Percentiles rank a stretch among this genome's conserved stretches.
phyloP scores from a whole-genome alignment of 2,329 filamentous ascomycete species.

The Colletotrichum aenigma region DNA sequence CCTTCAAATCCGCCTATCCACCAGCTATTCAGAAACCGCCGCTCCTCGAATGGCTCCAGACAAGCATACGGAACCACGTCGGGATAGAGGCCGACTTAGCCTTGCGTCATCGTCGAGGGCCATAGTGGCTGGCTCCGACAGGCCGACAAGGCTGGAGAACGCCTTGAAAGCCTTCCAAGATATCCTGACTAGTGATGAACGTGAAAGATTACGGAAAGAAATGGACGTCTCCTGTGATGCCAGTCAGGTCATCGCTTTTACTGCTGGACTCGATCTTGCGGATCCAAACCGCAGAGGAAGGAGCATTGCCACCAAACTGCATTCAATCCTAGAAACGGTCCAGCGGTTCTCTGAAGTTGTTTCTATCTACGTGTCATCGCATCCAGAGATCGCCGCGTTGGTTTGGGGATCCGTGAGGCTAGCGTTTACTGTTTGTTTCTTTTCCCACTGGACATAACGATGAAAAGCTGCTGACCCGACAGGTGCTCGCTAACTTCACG shows the following conservation, averaged over 20 bases:
- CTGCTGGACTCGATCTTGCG: accelerated
- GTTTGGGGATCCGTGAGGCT: constrained; percentile 49
- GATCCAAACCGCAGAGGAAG: neutral
- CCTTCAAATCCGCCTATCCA: no score
- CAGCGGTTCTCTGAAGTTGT: constrained; percentile 23
- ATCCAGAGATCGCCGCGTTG: constrained; percentile 40
- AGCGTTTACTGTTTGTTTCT: constrained; percentile 34
- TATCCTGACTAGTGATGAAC: neutral
- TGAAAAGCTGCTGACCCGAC: no score
- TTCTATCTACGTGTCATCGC: constrained; percentile 39
- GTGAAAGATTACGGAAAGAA: accelerated
- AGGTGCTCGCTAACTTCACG: constrained; percentile 35
- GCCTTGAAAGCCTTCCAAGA: neutral
- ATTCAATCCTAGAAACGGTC: neutral
- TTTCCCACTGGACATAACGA: accelerated
- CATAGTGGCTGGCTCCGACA: accelerated
- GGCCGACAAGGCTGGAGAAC: accelerated
- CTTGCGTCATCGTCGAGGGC: accelerated
- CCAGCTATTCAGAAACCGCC: no score
- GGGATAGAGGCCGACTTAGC: accelerated
- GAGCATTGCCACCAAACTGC: neutral
- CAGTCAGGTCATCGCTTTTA: neutral
- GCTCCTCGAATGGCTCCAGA: no score
- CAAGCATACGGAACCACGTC: accelerated
- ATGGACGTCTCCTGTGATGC: accelerated